Evolutionary conservation across 345 rosid genomes (phyloP).

Genomic region (Lepidium africanum): DNA sequence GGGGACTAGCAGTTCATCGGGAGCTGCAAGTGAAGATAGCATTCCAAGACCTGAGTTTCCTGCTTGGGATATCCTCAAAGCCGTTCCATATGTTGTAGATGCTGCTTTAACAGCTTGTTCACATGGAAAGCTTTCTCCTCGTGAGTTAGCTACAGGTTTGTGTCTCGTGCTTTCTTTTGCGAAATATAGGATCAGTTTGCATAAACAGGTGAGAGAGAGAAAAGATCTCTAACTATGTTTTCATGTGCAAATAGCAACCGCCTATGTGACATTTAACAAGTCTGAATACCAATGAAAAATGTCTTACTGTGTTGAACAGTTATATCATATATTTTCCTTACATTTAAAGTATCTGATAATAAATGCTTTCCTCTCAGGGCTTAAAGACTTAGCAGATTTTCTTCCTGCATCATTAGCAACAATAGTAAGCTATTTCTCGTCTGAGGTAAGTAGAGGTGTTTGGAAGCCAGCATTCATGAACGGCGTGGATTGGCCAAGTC

Average conservation of each 20-base stretch:
- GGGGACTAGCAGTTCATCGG: constrained; percentile 77
- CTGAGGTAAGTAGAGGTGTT: constrained; percentile 89
- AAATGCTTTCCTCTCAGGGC: constrained; percentile 43
- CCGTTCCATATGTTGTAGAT: constrained; percentile 85
- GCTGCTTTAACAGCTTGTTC: constrained; percentile 94
- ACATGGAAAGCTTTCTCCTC: constrained; percentile 92
- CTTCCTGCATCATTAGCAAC: constrained; percentile 91
- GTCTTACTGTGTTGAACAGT: background rate
- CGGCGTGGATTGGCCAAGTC: constrained; percentile 99
- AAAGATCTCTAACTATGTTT: background rate
- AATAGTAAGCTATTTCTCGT: constrained; percentile 89
- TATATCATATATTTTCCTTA: background rate
- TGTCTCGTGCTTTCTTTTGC: constrained; percentile 14
- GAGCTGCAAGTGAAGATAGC: constrained; percentile 60
- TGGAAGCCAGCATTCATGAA: constrained; percentile 97
- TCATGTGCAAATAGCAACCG: background rate
- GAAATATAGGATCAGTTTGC: background rate
- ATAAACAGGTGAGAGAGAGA: background rate
- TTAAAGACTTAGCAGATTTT: constrained; percentile 92
- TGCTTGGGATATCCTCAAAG: constrained; percentile 97
- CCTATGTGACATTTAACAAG: background rate
- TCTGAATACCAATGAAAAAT: background rate
- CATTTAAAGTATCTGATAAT: background rate
- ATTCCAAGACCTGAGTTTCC: constrained; percentile 58
- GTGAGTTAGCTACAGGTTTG: constrained; percentile 95